Evolutionary conservation across 1,284 basidiomycete species (phyloP).

Genomic region (Apiotrichum mycotoxinovorans): DNA sequence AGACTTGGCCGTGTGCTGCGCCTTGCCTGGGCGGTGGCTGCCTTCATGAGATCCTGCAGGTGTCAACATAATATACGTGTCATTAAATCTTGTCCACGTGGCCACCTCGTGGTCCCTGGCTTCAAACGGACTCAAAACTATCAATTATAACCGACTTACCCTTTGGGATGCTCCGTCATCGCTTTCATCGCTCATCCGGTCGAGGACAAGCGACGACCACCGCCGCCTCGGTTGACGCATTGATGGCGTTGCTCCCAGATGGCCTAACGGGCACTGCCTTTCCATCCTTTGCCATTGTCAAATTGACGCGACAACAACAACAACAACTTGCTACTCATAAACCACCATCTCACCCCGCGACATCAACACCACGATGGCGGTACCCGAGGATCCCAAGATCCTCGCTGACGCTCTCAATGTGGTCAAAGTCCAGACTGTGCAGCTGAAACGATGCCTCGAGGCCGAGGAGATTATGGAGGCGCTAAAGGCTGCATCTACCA

Average conservation of each 20-base stretch:
- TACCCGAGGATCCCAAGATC: slow-evolving; percentile 42
- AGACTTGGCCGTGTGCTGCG: too few species aligned
- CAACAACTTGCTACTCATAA: background rate
- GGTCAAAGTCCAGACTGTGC: slow-evolving; percentile 87
- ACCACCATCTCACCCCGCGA: background rate
- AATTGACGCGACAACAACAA: background rate
- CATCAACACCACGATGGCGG: slow-evolving; percentile 13
- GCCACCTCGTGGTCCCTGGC: too few species aligned
- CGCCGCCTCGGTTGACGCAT: background rate
- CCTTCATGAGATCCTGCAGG: too few species aligned
- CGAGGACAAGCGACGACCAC: background rate
- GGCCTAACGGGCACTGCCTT: background rate
- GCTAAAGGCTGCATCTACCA: slow-evolving; percentile 86
- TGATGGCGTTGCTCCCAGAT: background rate
- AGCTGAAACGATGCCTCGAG: slow-evolving; percentile 90
- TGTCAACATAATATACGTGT: too few species aligned
- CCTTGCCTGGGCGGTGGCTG: too few species aligned
- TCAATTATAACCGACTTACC: background rate
- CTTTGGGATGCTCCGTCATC: background rate
- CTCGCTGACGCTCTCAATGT: slow-evolving; percentile 53
- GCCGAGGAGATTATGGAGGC: slow-evolving; percentile 95
- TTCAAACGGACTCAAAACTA: background rate
- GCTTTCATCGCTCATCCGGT: background rate
- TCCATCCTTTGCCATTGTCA: background rate
- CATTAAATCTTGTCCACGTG: too few species aligned